phyloP scores from a whole-genome alignment of 371 early-diverging fungal species.

The Cokeromyces recurvatus region DNA sequence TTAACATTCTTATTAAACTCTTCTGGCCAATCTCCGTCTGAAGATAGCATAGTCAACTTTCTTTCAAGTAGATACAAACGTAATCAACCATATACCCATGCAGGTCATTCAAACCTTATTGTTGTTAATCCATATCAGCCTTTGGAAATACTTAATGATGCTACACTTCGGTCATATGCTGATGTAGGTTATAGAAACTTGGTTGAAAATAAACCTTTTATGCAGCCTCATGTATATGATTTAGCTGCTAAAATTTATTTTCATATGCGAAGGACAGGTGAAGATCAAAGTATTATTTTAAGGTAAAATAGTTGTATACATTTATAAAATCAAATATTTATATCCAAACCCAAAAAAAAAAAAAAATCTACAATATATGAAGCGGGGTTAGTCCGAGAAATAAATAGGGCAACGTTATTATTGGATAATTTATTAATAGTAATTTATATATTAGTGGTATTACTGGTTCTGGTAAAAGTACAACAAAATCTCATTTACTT shows the following conservation, averaged over 20 bases:
- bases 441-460: slow-evolving; percentile 50
- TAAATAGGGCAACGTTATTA: background rate
- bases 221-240: slow-evolving; percentile 60
- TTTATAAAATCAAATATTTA: too few relatives aligned
- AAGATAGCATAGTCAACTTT: slow-evolving; percentile 52
- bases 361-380: too few relatives aligned
- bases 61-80: slow-evolving; percentile 52
- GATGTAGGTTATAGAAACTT: slow-evolving; percentile 50
- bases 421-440: too few relatives aligned
- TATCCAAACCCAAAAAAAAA: background rate
- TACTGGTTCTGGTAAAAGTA: slow-evolving; percentile 73
- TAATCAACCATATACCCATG: slow-evolving; percentile 55
- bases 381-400: background rate
- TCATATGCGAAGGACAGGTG: slow-evolving; percentile 80
- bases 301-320: too few relatives aligned
- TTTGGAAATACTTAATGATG: slow-evolving; percentile 49
- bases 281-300: slow-evolving; percentile 75
- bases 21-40: slow-evolving; percentile 40
- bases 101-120: slow-evolving; percentile 54
- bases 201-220: slow-evolving; percentile 32
- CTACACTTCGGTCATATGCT: slow-evolving; percentile 50
- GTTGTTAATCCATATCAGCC: slow-evolving; percentile 58
- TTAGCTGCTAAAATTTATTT: slow-evolving; percentile 64
- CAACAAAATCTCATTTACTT: slow-evolving; percentile 55
- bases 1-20: slow-evolving; percentile 32